Evolutionary conservation across 495 filamentous ascomycete genomes (phyloP).

Genomic region (Friedmanniomyces simplex): DNA sequence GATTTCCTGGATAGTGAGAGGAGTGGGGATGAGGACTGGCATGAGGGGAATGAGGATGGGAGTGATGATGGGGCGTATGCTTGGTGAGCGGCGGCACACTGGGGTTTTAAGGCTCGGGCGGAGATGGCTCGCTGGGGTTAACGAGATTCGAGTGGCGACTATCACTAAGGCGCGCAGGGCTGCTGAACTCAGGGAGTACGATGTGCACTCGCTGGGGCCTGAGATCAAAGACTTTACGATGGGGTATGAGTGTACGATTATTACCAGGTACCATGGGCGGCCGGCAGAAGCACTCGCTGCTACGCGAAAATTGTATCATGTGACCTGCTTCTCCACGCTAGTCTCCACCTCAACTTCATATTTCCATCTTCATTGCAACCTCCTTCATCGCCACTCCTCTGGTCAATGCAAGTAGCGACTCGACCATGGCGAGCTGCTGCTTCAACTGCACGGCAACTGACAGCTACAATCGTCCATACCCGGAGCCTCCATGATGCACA

Average conservation of each 20-base stretch:
- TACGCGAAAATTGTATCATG: not conserved
- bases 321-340: not conserved
- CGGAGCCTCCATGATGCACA: too few relatives aligned
- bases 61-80: slow-evolving; percentile 31
- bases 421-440: too few relatives aligned
- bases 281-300: not conserved
- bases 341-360: not conserved
- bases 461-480: too few relatives aligned
- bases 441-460: too few relatives aligned
- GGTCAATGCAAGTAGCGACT: too few relatives aligned
- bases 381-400: too few relatives aligned
- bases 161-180: too few relatives aligned
- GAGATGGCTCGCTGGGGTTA: too few relatives aligned
- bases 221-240: not conserved
- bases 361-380: not conserved
- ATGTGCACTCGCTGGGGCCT: not conserved
- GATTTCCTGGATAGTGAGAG: slow-evolving; percentile 69
- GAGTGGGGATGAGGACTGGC: slow-evolving; percentile 73
- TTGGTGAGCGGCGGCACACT: slow-evolving; percentile 34
- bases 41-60: slow-evolving; percentile 39
- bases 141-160: too few relatives aligned
- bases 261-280: not conserved
- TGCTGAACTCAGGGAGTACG: too few relatives aligned
- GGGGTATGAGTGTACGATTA: not conserved
- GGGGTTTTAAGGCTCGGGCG: too few relatives aligned